A percentile compares a stretch with the other conserved stretches of the same genome.
phyloP scores from a whole-genome alignment of 139 green algal species.

The Spirogloea muscicola region DNA sequence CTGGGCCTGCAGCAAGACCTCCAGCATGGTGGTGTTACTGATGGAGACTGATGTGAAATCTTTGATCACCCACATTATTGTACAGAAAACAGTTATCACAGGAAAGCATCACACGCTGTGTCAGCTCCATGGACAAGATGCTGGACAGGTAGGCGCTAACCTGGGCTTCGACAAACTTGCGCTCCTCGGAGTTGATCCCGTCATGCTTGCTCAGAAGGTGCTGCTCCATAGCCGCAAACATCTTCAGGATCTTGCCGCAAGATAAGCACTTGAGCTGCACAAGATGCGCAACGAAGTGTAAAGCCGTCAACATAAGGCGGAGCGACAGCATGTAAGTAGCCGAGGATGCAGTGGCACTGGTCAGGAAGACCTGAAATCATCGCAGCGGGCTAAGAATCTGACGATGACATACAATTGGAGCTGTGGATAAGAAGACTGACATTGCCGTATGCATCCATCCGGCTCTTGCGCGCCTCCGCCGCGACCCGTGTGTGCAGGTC shows the following conservation, averaged over 20 bases:
- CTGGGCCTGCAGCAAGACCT: too few species aligned
- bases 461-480: background rate
- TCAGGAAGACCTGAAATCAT: background rate
- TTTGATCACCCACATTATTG: background rate
- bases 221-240: background rate
- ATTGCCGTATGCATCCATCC: background rate
- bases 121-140: background rate
- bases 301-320: background rate
- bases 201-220: slow-evolving; percentile 23
- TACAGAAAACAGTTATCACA: too few species aligned
- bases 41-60: background rate
- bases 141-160: background rate
- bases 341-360: background rate
- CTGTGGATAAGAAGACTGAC: background rate
- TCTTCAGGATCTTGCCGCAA: background rate
- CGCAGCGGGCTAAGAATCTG: background rate
- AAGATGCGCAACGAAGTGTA: background rate
- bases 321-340: slow-evolving; percentile 2
- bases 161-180: background rate
- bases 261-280: slow-evolving; percentile 9
- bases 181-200: slow-evolving; percentile 6
- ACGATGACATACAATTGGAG: background rate
- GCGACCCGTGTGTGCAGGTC: background rate
- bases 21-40: background rate
- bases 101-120: too few species aligned